Conservation (phyloP, 2,329 filamentous ascomycete species). For the Aspergillus novoparasiticus region DNA sequence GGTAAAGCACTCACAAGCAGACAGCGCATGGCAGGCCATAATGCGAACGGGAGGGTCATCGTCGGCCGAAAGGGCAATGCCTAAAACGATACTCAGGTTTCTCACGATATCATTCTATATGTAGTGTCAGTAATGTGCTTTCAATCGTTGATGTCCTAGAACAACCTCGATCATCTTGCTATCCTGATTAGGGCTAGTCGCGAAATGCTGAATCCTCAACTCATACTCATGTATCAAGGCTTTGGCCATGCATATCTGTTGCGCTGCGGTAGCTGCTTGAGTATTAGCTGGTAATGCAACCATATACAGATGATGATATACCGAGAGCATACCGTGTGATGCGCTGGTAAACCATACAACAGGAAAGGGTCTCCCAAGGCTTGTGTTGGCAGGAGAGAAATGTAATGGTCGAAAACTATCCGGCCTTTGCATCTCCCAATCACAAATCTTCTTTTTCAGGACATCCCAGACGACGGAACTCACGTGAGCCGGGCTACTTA, state of each 20-base stretch:
- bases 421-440: conserved; percentile 32
- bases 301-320: neutral
- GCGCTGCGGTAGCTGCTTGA: conserved; percentile 33
- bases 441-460: conserved; percentile 28
- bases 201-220: conserved; percentile 19
- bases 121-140: neutral
- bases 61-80: conserved; percentile 36
- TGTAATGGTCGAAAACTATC: conserved; percentile 35
- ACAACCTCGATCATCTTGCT: conserved; percentile 28
- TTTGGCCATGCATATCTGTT: conserved; percentile 39
- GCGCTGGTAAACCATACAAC: conserved; percentile 36
- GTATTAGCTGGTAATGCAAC: neutral
- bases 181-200: conserved; percentile 17
- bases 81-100: conserved; percentile 35
- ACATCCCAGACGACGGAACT: conserved; percentile 20
- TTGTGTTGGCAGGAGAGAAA: conserved; percentile 29
- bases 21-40: conserved; percentile 37
- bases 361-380: conserved; percentile 34
- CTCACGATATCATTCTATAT: conserved; percentile 28
- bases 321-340: conserved; percentile 31
- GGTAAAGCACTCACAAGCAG: conserved; percentile 29
- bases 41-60: conserved; percentile 36
- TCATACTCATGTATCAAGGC: conserved; percentile 29
- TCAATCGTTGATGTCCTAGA: conserved; percentile 10
- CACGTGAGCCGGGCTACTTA: conserved; percentile 21